Conservation (phyloP, 495 filamentous ascomycete species). For the Friedmanniomyces simplex region DNA sequence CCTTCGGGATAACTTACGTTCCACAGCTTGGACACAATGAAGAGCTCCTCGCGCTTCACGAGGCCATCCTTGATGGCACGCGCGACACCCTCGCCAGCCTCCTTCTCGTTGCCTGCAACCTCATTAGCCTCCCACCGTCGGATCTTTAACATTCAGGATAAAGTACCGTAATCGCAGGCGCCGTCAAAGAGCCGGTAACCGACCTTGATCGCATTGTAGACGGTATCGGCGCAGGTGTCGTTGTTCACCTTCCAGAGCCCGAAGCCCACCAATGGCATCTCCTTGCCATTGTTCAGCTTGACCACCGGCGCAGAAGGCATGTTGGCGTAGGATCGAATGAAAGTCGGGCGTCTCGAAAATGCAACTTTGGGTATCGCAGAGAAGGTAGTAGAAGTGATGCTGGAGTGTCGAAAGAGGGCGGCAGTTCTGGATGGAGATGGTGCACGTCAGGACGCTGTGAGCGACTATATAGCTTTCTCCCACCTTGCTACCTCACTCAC, state of each 20-base stretch:
- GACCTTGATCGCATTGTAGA: conserved; percentile 82
- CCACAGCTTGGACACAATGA: conserved; percentile 90
- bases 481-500: not conserved
- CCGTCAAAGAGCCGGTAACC: conserved; percentile 84
- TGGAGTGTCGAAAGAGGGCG: conserved; percentile 2
- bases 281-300: conserved; percentile 69
- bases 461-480: not conserved
- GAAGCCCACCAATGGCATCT: conserved; percentile 81
- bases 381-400: not conserved
- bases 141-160: not conserved
- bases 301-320: conserved; percentile 45
- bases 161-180: conserved; percentile 64
- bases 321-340: conserved; percentile 25
- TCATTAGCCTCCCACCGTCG: not conserved
- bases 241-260: conserved; percentile 82
- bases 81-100: conserved; percentile 72
- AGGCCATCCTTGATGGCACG: conserved; percentile 79
- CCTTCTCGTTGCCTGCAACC: conserved; percentile 56
- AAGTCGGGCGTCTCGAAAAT: not conserved
- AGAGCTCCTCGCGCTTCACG: conserved; percentile 78
- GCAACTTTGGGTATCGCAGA: not conserved
- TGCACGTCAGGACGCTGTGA: not conserved
- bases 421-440: conserved; percentile 3
- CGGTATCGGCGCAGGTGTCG: conserved; percentile 61
- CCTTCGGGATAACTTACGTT: conserved; percentile 34